Percentiles rank a stretch among this genome's conserved stretches.
These are phyloP conservation scores for Musa balbisiana DNA, from an alignment of 202 grass and related monocot species.

Conservation along the genomic window DNA sequence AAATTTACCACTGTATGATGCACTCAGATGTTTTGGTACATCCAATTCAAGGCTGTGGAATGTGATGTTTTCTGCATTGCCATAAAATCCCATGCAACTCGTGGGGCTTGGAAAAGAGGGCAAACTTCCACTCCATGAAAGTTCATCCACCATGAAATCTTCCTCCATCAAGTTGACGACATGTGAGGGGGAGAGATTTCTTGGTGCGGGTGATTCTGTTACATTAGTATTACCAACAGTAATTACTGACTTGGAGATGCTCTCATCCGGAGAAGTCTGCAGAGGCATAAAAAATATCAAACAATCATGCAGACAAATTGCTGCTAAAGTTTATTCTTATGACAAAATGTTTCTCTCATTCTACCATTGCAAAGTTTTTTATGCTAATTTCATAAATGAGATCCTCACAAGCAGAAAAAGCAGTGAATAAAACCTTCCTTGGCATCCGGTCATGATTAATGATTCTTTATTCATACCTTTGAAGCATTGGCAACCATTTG, in stretches of 20 bases:
- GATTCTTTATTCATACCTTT: neutral
- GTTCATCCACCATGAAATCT: neutral
- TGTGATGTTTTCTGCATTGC: neutral
- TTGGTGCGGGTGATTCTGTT: slow-evolving; percentile 2
- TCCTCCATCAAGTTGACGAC: neutral
- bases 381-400: too few relatives aligned
- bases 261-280: neutral
- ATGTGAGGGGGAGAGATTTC: slow-evolving; percentile 11
- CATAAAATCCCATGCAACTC: slow-evolving; percentile 1
- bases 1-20: neutral
- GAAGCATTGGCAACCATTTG: neutral
- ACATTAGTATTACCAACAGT: slow-evolving; percentile 3
- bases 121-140: neutral
- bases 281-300: too few relatives aligned
- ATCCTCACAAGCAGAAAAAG: too few relatives aligned
- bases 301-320: neutral
- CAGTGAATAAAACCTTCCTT: too few relatives aligned
- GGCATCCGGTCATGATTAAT: too few relatives aligned
- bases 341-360: too few relatives aligned
- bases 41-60: neutral
- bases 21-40: neutral
- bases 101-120: slow-evolving; percentile 9
- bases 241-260: neutral
- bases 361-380: too few relatives aligned
- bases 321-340: too few relatives aligned